A percentile compares a stretch with the other conserved stretches of the same genome.
Conservation (phyloP, 2,329 filamentous ascomycete genomes). For the Apiospora saccharicola region DNA sequence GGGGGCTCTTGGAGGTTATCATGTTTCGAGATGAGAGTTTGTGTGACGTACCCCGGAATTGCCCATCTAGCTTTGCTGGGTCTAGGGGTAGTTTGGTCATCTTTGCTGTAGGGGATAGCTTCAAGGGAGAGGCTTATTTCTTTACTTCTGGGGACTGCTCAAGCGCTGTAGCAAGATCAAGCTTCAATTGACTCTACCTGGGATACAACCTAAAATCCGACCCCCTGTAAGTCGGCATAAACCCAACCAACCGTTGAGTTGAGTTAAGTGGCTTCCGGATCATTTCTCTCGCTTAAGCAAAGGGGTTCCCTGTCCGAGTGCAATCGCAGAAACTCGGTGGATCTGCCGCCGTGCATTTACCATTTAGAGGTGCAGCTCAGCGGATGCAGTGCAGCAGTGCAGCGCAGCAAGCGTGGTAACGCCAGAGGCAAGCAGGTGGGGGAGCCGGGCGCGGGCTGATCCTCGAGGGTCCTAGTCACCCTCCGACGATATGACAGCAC, state of each 20-base stretch:
- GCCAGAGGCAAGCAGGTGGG: background rate
- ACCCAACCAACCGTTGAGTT: background rate
- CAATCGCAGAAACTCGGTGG: constrained; percentile 13
- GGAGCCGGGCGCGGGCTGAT: background rate
- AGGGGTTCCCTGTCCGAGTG: background rate
- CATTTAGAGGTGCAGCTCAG: constrained; percentile 18
- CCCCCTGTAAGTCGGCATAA: background rate
- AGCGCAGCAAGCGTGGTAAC: background rate
- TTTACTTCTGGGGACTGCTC: background rate
- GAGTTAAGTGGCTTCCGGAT: background rate
- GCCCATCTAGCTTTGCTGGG: background rate
- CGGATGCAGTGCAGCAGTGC: constrained; percentile 3
- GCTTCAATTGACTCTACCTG: constrained; percentile 8
- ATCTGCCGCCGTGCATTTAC: background rate
- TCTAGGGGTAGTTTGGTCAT: background rate
- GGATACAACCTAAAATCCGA: background rate
- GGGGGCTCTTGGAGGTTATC: background rate
- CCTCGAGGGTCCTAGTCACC: background rate
- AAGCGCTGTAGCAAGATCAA: constrained; percentile 2
- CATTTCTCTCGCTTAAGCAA: constrained; percentile 4
- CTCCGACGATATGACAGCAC: constrained; percentile 12
- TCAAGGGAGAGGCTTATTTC: constrained; percentile 3
- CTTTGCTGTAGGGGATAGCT: background rate
- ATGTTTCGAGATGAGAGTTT: constrained; percentile 6
- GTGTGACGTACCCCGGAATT: constrained; percentile 16